A percentile compares a stretch with the other conserved stretches of the same genome.
Conservation (phyloP, 768 basidiomycete species). For the Russula vinacea region DNA sequence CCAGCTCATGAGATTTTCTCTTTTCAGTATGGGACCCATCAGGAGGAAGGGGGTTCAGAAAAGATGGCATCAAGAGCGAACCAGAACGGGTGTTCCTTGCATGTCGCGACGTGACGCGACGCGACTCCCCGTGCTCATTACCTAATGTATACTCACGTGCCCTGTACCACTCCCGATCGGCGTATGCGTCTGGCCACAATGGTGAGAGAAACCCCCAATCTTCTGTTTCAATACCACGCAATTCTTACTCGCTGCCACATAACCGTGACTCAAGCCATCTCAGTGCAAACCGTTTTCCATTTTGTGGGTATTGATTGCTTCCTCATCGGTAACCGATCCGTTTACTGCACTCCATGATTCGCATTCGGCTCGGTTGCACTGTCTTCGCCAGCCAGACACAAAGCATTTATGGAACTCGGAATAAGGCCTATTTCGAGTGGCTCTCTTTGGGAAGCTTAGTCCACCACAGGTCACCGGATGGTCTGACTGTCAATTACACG, state of each 20-base stretch:
- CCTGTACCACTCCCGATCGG: too few species aligned
- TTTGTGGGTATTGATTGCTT: too few species aligned
- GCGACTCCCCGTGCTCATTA: constrained; percentile 18
- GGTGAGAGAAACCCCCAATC: not conserved
- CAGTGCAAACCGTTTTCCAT: not conserved
- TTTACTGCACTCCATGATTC: not conserved
- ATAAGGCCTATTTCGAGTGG: not conserved
- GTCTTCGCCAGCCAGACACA: not conserved
- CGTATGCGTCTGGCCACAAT: too few species aligned
- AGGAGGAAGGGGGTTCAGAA: constrained; percentile 18
- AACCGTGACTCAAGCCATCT: not conserved
- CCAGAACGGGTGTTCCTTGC: too few species aligned
- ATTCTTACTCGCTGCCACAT: not conserved
- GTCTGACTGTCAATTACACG: not conserved
- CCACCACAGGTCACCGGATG: not conserved
- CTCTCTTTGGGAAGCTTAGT: not conserved
- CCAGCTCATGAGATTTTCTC: constrained; percentile 31
- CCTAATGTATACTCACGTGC: not conserved
- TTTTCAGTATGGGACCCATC: constrained; percentile 25
- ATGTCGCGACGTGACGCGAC: constrained; percentile 18
- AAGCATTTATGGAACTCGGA: constrained; percentile 1
- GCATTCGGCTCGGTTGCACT: not conserved
- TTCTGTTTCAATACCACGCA: not conserved
- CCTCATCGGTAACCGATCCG: not conserved
- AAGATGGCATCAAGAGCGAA: constrained; percentile 23